Evolutionary conservation across 169 alveolate genomes (phyloP).

Genomic region (Eimeria sp.): DNA sequence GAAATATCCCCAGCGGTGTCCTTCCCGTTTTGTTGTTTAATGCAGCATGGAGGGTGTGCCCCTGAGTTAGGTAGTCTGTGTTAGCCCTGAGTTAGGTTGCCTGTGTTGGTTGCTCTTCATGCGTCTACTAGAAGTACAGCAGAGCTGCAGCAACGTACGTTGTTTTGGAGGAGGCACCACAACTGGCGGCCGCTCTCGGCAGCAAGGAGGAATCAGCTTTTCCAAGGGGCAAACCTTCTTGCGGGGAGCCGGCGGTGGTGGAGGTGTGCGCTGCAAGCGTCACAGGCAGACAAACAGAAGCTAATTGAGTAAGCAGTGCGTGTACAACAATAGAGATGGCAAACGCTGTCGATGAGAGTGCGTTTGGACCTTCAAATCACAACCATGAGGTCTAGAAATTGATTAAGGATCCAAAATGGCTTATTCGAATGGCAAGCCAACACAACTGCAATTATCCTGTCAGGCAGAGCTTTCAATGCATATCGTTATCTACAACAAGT

Average conservation of each 20-base stretch:
- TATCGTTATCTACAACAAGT: not conserved
- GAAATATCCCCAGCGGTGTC: not conserved
- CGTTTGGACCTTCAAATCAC: not conserved
- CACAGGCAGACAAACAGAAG: not conserved
- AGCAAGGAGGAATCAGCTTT: slow-evolving; percentile 73
- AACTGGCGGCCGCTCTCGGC: slow-evolving; percentile 67
- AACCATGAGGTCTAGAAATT: not conserved
- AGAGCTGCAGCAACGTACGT: not conserved
- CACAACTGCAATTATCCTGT: not conserved
- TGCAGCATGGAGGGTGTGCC: not conserved
- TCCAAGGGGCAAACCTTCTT: slow-evolving; percentile 50
- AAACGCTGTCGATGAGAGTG: not conserved
- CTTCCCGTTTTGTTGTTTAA: not conserved
- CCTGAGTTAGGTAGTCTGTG: not conserved
- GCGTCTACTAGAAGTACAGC: not conserved
- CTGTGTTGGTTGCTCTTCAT: not conserved
- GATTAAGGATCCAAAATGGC: not conserved
- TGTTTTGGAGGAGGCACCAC: slow-evolving; percentile 57
- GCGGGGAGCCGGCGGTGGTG: slow-evolving; percentile 53
- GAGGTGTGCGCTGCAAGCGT: slow-evolving; percentile 62
- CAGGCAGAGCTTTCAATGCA: not conserved
- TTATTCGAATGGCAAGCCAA: not conserved
- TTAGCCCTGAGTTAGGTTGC: not conserved
- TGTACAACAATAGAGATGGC: not conserved
- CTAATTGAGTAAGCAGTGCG: not conserved